Evolutionary conservation across 2,329 filamentous ascomycete genomes (phyloP).

Genomic region (Orbilia ellipsospora): DNA sequence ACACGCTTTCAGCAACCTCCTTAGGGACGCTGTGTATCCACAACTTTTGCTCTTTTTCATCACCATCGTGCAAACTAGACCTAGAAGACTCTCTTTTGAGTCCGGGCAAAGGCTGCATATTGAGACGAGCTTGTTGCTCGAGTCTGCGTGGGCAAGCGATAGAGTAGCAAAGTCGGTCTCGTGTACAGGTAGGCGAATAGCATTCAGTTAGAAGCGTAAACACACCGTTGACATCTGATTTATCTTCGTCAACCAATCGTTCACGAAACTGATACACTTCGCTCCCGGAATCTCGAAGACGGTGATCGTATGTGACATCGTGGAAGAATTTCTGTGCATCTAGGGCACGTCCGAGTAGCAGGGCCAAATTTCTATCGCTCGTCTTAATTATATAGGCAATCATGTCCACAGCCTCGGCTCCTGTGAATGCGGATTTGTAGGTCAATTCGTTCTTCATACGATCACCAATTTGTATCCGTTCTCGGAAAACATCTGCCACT

Average conservation of each 20-base stretch:
- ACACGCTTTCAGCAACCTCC: conserved; percentile 88
- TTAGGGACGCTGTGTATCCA: conserved; percentile 99
- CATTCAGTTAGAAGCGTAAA: conserved; percentile 97
- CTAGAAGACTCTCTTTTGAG: conserved; percentile 78
- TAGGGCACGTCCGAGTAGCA: conserved; percentile 87
- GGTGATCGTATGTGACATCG: conserved; percentile 97
- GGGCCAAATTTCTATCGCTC: conserved; percentile 90
- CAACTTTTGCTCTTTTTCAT: conserved; percentile 94
- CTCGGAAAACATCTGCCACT: conserved; percentile 90
- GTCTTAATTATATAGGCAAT: conserved; percentile 97
- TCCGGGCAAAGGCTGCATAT: conserved; percentile 90
- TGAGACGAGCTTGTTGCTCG: conserved; percentile 93
- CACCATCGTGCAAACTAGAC: conserved; percentile 82
- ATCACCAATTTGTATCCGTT: conserved; percentile 85
- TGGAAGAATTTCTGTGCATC: conserved; percentile 99
- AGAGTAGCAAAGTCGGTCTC: conserved; percentile 95
- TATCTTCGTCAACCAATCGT: conserved; percentile 80
- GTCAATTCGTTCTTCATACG: conserved; percentile 95
- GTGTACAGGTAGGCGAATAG: conserved; percentile 96
- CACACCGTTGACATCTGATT: conserved; percentile 89
- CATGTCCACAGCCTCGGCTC: conserved; percentile 93
- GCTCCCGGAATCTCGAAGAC: conserved; percentile 88
- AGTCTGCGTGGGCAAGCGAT: conserved; percentile 93
- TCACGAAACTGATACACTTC: conserved; percentile 98
- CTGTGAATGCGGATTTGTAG: conserved; percentile 97